Conservation (phyloP, 2,329 filamentous ascomycete species). For the Bipolaris victoriae region DNA sequence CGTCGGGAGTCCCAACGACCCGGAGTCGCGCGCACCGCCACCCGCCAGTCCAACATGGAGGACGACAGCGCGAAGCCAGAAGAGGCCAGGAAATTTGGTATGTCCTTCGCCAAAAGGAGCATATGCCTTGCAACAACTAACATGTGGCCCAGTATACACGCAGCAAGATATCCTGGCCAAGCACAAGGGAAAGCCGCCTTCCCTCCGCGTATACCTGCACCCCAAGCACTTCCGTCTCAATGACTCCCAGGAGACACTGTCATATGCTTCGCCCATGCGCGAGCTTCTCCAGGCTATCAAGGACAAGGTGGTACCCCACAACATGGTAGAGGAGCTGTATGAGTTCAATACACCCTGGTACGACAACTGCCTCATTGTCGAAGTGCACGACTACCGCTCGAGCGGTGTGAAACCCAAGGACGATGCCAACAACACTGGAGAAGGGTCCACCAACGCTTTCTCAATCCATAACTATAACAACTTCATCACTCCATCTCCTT, state of each 20-base stretch:
- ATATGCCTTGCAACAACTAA: conserved; percentile 16
- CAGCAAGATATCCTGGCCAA: conserved; percentile 82
- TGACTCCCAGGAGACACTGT: conserved; percentile 88
- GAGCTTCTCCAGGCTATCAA: conserved; percentile 78
- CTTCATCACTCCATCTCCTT: conserved; percentile 87
- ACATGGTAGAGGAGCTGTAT: conserved; percentile 80
- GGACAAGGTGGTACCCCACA: conserved; percentile 81
- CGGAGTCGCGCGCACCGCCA: conserved; percentile 37
- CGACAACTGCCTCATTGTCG: conserved; percentile 89
- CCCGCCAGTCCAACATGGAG: conserved; percentile 38
- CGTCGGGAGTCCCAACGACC: conserved; percentile 53
- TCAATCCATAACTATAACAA: conserved; percentile 93
- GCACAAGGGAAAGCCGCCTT: conserved; percentile 74
- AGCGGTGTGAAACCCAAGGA: conserved; percentile 63
- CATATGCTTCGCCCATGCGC: conserved; percentile 91
- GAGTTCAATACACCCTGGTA: conserved; percentile 80
- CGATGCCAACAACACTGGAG: conserved; percentile 56
- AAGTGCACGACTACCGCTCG: conserved; percentile 88
- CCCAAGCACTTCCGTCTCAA: conserved; percentile 82
- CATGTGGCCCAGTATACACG: conserved; percentile 65
- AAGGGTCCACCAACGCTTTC: conserved; percentile 69
- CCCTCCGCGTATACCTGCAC: conserved; percentile 84
- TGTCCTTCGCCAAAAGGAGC: conserved; percentile 6
- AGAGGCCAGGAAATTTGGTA: conserved; percentile 40
- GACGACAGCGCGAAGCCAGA: conserved; percentile 38